Percentiles rank a stretch among this genome's conserved stretches.
Evolutionary conservation across 257 asterid genomes (phyloP).

Genomic region (Solanum neorickii): DNA sequence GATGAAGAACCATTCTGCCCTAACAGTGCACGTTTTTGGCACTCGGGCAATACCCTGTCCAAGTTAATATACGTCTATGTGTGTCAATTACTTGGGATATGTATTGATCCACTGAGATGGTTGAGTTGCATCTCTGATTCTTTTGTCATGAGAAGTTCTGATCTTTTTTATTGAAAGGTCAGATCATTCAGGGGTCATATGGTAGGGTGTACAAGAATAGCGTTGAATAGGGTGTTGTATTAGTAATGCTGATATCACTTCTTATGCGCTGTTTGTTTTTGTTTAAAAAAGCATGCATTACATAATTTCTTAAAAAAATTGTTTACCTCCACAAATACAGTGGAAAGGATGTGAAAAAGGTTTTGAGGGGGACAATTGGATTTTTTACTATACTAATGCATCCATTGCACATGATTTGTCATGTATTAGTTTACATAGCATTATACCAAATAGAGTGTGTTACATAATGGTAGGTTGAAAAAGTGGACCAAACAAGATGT

Average conservation of each 20-base stretch:
- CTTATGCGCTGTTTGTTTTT: not conserved
- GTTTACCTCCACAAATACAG: not conserved
- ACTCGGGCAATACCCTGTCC: not conserved
- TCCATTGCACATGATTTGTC: not conserved
- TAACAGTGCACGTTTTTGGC: not conserved
- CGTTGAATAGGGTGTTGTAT: not conserved
- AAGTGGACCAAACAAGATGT: not conserved
- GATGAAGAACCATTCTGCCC: not conserved
- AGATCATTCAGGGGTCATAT: not conserved
- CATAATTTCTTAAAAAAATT: not conserved
- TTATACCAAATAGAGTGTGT: not conserved
- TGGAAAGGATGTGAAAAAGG: not conserved
- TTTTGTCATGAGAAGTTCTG: not conserved
- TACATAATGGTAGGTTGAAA: not conserved
- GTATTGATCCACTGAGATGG: not conserved
- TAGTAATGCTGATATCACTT: not conserved
- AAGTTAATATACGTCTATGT: not conserved
- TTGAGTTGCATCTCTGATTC: not conserved
- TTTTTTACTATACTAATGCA: not conserved
- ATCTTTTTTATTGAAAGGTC: not conserved
- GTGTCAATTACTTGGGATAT: not conserved
- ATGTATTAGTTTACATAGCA: not conserved
- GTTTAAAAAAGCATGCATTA: not conserved
- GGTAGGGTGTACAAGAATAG: not conserved
- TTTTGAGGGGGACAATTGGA: not conserved